Evolutionary conservation across 306 rosid species (phyloP).

Genomic region (Prunus padus): DNA sequence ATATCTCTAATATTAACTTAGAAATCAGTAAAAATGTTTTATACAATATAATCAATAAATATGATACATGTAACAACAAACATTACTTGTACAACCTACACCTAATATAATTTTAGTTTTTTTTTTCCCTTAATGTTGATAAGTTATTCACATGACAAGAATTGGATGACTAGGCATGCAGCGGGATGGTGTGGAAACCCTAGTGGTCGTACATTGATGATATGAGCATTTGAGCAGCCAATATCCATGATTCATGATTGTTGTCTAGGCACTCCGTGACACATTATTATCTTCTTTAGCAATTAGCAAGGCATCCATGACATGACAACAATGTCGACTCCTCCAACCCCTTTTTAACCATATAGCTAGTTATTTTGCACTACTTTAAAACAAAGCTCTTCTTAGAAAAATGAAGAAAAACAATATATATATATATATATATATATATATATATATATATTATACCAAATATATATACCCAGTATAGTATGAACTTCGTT

Average conservation of each 20-base stretch:
- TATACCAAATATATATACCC: not conserved
- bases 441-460: not conserved
- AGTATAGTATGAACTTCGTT: not conserved
- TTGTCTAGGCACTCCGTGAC: not conserved
- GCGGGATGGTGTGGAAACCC: too few relatives aligned
- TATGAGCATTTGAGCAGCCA: not conserved
- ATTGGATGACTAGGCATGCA: not conserved
- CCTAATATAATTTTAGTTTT: too few relatives aligned
- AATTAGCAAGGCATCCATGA: not conserved
- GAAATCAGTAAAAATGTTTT: accelerated
- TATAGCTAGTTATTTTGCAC: not conserved
- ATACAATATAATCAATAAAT: not conserved
- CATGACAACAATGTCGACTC: not conserved
- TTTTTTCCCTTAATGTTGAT: too few relatives aligned
- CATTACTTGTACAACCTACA: too few relatives aligned
- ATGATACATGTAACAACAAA: not conserved
- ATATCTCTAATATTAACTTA: too few relatives aligned
- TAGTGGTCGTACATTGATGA: too few relatives aligned
- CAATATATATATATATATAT: not conserved
- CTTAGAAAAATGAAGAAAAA: not conserved
- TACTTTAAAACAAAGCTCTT: not conserved
- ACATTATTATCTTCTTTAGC: too few relatives aligned
- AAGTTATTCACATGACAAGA: too few relatives aligned
- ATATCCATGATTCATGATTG: not conserved
- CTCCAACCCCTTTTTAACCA: not conserved